These are phyloP conservation scores for Gyrodon lividus DNA, from an alignment of 768 basidiomycete genomes.

Conservation along the genomic window DNA sequence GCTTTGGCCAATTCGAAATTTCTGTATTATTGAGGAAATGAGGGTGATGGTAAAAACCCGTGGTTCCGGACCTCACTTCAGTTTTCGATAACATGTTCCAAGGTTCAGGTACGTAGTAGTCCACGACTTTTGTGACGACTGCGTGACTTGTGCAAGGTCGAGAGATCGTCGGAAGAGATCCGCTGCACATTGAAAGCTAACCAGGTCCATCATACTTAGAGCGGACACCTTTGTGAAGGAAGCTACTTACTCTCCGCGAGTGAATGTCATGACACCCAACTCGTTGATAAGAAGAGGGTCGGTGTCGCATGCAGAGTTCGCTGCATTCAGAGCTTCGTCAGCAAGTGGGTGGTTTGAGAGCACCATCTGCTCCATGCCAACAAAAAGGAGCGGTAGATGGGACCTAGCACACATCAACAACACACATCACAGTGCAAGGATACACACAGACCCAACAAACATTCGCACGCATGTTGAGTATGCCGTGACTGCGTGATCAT, in stretches of 20 bases:
- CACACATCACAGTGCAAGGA: background rate
- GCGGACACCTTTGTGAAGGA: background rate
- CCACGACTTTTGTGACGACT: constrained; percentile 85
- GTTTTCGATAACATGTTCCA: constrained; percentile 83
- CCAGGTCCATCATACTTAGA: constrained; percentile 26
- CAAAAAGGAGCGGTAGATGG: constrained; percentile 91
- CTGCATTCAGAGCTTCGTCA: constrained; percentile 84
- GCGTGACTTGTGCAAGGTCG: constrained; percentile 79
- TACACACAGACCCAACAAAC: constrained; percentile 78
- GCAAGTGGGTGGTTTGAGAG: constrained; percentile 80
- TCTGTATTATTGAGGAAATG: constrained; percentile 25
- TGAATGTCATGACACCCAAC: constrained; percentile 88
- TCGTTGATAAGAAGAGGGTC: constrained; percentile 94
- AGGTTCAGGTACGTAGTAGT: constrained; percentile 89
- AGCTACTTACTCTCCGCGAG: constrained; percentile 68
- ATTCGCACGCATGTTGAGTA: constrained; percentile 96
- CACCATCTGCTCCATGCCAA: constrained; percentile 97
- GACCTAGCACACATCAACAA: constrained; percentile 57
- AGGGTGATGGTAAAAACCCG: constrained; percentile 5
- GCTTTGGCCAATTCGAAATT: constrained; percentile 63
- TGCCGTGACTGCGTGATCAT: constrained; percentile 97
- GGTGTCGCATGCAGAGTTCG: constrained; percentile 74
- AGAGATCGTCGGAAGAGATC: constrained; percentile 73
- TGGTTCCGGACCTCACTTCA: constrained; percentile 50
- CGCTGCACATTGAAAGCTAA: constrained; percentile 72